phyloP scores from a whole-genome alignment of 805 yeast species.

The Candida khao-thaluensis region DNA sequence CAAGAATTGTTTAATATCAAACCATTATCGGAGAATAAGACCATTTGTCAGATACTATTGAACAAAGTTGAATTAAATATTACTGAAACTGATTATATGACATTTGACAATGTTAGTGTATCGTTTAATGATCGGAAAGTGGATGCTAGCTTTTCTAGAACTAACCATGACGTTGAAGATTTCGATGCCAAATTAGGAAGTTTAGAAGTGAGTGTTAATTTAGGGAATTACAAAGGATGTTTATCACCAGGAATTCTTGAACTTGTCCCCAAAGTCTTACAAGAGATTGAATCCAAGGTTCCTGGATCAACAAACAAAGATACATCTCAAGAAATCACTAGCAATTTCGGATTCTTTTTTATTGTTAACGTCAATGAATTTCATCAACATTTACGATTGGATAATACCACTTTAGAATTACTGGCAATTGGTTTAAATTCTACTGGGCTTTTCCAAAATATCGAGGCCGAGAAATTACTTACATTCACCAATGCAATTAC shows the following conservation, averaged over 20 bases:
- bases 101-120: conserved; percentile 13
- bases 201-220: conserved; percentile 11
- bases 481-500: background rate
- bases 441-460: conserved; percentile 5
- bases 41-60: conserved; percentile 9
- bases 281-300: background rate
- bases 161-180: conserved; percentile 8
- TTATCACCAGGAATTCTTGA: conserved; percentile 9
- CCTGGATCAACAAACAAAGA: background rate
- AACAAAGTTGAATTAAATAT: conserved; percentile 1
- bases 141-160: conserved; percentile 12
- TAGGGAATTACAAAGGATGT: conserved; percentile 11
- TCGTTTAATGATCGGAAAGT: conserved; percentile 7
- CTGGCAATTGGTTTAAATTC: conserved; percentile 6
- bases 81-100: conserved; percentile 16
- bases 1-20: conserved; percentile 13
- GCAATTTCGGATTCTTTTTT: conserved; percentile 11
- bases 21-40: conserved; percentile 10
- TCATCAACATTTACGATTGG: conserved; percentile 6
- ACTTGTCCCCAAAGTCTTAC: conserved; percentile 1
- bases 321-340: background rate
- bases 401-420: conserved; percentile 1
- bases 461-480: conserved; percentile 6
- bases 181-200: conserved; percentile 15
- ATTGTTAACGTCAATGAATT: conserved; percentile 13